Conservation (phyloP, 768 basidiomycete genomes). For the Lentinula sp. region DNA sequence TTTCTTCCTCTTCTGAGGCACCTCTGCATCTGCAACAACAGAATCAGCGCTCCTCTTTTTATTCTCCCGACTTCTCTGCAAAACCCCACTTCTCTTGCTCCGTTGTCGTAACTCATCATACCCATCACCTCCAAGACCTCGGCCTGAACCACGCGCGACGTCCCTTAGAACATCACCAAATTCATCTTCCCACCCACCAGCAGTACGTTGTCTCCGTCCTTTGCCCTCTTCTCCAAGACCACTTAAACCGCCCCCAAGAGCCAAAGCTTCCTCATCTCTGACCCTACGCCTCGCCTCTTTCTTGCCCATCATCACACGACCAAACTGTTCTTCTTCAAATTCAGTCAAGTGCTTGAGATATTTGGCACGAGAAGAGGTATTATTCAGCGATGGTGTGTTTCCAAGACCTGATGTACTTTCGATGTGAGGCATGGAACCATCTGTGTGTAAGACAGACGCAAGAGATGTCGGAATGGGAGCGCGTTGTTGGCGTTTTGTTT, state of each 20-base stretch:
- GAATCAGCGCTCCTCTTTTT: constrained; percentile 17
- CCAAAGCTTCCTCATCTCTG: constrained; percentile 83
- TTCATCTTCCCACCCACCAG: constrained; percentile 76
- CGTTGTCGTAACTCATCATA: constrained; percentile 75
- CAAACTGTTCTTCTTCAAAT: constrained; percentile 95
- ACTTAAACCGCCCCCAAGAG: constrained; percentile 66
- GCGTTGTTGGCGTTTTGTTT: constrained; percentile 44
- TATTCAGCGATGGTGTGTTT: constrained; percentile 44
- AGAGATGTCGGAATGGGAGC: constrained; percentile 62
- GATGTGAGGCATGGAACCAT: constrained; percentile 48
- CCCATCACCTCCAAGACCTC: constrained; percentile 52
- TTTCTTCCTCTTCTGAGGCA: constrained; percentile 30
- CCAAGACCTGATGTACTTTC: constrained; percentile 56
- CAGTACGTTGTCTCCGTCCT: constrained; percentile 47
- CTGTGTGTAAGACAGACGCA: constrained; percentile 39
- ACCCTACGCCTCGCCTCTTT: constrained; percentile 65
- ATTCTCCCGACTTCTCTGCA: constrained; percentile 48
- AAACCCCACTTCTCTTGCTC: constrained; percentile 55
- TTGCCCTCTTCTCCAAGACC: constrained; percentile 25
- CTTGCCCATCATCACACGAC: constrained; percentile 86
- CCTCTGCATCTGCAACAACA: constrained; percentile 15
- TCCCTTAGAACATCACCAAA: constrained; percentile 71
- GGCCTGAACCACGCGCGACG: constrained; percentile 21
- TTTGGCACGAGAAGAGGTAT: constrained; percentile 65
- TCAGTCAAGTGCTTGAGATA: constrained; percentile 77